These are phyloP conservation scores for Macrophomina pseudophaseolina DNA, from an alignment of 2,329 filamentous ascomycete genomes.

Conservation along the genomic window DNA sequence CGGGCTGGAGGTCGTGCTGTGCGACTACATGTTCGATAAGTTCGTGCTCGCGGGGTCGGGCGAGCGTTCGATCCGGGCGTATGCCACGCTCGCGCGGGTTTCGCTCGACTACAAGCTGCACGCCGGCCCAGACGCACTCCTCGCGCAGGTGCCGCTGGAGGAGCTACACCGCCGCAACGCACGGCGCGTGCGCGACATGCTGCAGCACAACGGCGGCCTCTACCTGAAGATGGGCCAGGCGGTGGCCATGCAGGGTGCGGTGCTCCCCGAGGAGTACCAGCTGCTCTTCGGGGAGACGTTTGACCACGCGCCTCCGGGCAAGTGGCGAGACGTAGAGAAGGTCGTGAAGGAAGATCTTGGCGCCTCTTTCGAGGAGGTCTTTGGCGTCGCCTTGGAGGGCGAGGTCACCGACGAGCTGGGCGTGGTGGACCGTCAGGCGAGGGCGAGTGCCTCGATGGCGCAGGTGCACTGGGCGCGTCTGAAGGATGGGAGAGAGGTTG, in stretches of 20 bases:
- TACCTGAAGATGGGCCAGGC: neutral
- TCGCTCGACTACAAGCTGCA: neutral
- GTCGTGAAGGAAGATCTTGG: neutral
- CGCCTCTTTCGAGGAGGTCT: neutral
- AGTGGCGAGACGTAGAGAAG: neutral
- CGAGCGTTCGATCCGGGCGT: neutral
- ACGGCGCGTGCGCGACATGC: neutral
- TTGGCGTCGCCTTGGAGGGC: neutral
- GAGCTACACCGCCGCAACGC: neutral
- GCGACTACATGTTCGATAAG: slow-evolving; percentile 1
- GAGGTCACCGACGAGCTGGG: neutral
- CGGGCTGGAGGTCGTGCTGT: neutral
- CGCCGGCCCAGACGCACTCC: neutral
- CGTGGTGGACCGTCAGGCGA: neutral
- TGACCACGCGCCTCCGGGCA: neutral
- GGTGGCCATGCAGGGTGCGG: neutral
- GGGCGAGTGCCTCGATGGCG: neutral
- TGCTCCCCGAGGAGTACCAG: neutral
- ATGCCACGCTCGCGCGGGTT: neutral
- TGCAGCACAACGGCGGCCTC: neutral
- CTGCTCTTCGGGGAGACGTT: neutral
- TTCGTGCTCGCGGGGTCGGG: slow-evolving; percentile 1
- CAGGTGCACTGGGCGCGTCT: neutral
- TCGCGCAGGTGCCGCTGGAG: neutral
- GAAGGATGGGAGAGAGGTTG: neutral